Evolutionary conservation across 2,329 filamentous ascomycete species (phyloP).

Genomic region (Aspergillus pseudoviridinutans): DNA sequence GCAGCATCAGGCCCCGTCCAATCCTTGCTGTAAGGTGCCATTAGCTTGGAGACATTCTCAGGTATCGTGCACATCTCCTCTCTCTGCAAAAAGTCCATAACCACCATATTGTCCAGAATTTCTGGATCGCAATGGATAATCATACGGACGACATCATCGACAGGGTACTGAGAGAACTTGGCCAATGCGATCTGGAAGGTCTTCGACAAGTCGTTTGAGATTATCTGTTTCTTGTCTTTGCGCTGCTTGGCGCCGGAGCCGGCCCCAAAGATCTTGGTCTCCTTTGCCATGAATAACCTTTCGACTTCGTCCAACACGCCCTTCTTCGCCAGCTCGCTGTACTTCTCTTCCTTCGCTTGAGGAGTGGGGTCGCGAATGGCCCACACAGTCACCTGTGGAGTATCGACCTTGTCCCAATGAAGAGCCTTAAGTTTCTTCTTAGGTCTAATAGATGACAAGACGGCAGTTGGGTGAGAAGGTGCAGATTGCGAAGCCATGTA

Average conservation of each 20-base stretch:
- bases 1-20: constrained; percentile 86
- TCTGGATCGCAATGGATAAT: constrained; percentile 93
- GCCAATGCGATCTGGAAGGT: constrained; percentile 89
- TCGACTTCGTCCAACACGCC: constrained; percentile 97
- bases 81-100: constrained; percentile 94
- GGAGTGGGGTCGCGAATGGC: constrained; percentile 79
- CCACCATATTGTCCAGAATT: constrained; percentile 80
- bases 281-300: constrained; percentile 94
- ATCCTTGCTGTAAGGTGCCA: constrained; percentile 94
- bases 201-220: constrained; percentile 83
- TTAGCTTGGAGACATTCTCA: constrained; percentile 82
- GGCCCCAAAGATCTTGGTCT: constrained; percentile 78
- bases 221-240: constrained; percentile 96
- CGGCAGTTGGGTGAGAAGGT: constrained; percentile 55
- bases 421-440: constrained; percentile 99
- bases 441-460: constrained; percentile 75
- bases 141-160: constrained; percentile 84
- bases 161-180: constrained; percentile 81
- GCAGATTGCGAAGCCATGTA: constrained; percentile 65
- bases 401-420: constrained; percentile 98
- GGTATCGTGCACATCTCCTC: constrained; percentile 90
- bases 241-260: constrained; percentile 65
- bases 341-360: constrained; percentile 91
- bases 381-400: constrained; percentile 89
- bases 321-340: constrained; percentile 85